Evolutionary conservation across 208 protist species (phyloP).

Genomic region (Balamuthia mandrillaris): DNA sequence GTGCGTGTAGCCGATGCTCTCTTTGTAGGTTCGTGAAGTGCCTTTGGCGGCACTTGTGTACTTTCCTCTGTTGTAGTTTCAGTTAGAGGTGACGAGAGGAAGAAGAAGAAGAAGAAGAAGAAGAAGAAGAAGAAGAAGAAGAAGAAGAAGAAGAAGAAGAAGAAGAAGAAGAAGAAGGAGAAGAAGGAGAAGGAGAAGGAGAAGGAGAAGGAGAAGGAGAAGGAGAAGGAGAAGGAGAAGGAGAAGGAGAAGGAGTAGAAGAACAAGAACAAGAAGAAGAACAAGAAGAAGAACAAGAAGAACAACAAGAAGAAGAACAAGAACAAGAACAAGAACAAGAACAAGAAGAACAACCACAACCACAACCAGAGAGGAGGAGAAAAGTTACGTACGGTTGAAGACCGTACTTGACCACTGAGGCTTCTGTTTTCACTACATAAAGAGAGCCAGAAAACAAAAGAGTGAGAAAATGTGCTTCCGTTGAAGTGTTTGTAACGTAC

Average conservation of each 20-base stretch:
- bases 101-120: background rate
- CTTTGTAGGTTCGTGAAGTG: background rate
- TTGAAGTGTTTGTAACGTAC: too few species aligned
- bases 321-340: too few species aligned
- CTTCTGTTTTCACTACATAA: background rate
- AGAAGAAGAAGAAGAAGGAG: background rate
- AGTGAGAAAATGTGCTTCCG: background rate
- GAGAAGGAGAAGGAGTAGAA: background rate
- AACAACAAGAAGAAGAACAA: background rate
- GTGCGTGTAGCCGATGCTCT: constrained; percentile 6
- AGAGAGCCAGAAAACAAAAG: background rate
- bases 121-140: too few species aligned
- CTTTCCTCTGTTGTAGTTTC: background rate
- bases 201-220: background rate
- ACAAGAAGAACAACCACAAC: background rate
- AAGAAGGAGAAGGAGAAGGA: background rate
- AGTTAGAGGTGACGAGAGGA: background rate
- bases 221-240: background rate
- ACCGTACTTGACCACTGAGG: background rate
- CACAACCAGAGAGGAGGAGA: too few species aligned
- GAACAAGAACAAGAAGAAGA: background rate
- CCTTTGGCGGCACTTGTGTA: too few species aligned
- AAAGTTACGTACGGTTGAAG: too few species aligned
- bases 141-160: background rate
- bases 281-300: background rate